Evolutionary conservation across 257 asterid species (phyloP), one percentile per base, ranked within the genome.

Genomic region (Nicotiana paniculata): DNA sequence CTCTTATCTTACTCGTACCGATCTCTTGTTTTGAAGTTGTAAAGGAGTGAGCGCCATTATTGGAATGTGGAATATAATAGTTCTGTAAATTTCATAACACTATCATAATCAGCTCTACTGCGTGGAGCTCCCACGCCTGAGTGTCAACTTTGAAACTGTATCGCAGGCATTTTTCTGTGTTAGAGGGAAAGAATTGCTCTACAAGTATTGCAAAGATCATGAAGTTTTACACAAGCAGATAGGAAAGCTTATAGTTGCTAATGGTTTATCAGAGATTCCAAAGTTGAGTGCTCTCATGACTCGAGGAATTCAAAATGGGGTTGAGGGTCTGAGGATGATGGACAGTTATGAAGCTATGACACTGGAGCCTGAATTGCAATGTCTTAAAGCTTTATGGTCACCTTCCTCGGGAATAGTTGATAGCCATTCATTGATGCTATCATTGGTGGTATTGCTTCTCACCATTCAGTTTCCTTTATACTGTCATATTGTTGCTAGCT

Each of bases 181-280:
- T 4, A 88, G 89, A 84, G 98, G 99, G 70, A 90, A 96, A 90
- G 87, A 87, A 35, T 84, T 93, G 86, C 83, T 92, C 63, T 93
- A 93, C 86, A 75, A 84, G 15, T 93, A 96, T 58, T 93, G 99
- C 84, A 87, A 84, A 83, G 90, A 89, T 58, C 93, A 81, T 46
- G 90, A 79, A 83, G 84, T 93, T 86, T 97, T 97, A 46, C 94
- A 92, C 85, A 87, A 86, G 51, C 93, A 89, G 90, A 91, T 89
- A 39, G 98, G 99, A 62, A 96, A 96, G 92, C 92, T 96, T 55
- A 91, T 96, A 65, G 99, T 96, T 81, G 97, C 99, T 9, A 91
- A 97, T 61, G 77, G 95, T n/a, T 68, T 90, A 72, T 90, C 96
- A 13, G 97, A 93, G 84, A 79, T 92, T 53, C 93, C 97, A 33